phyloP scores from a whole-genome alignment of 176 grass and related monocot species.

The Thalia dealbata region DNA sequence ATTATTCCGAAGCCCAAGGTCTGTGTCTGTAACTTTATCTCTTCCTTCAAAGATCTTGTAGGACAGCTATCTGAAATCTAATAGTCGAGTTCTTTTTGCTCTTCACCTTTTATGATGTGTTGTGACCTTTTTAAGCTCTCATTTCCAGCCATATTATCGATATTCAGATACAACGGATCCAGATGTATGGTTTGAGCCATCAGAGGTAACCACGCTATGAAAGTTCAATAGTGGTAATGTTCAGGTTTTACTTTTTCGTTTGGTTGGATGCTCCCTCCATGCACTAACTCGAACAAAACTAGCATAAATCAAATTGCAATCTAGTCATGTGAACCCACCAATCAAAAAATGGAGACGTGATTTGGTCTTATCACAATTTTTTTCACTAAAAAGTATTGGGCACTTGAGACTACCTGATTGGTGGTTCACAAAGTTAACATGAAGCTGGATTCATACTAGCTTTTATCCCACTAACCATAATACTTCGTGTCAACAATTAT shows the following conservation, averaged over 20 bases:
- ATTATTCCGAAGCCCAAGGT: slow-evolving; percentile 87
- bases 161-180: slow-evolving; percentile 81
- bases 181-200: slow-evolving; percentile 96
- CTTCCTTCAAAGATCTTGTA: neutral
- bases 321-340: too few species aligned
- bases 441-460: too few species aligned
- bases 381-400: too few species aligned
- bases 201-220: slow-evolving; percentile 43
- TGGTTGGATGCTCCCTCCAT: neutral
- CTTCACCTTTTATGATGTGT: slow-evolving; percentile 6
- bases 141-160: slow-evolving; percentile 84
- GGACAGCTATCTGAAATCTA: slow-evolving; percentile 2
- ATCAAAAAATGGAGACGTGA: too few species aligned
- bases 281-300: too few species aligned
- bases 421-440: too few species aligned
- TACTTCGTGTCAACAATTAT: too few species aligned
- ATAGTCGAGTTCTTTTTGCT: slow-evolving; percentile 6
- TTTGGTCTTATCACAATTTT: too few species aligned
- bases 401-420: too few species aligned
- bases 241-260: neutral
- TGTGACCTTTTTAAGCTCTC: neutral
- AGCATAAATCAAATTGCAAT: too few species aligned
- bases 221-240: neutral
- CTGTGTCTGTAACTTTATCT: neutral
- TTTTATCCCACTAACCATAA: too few species aligned